Evolutionary conservation across 225 moss, liverwort and hornwort species (phyloP), one percentile per base, ranked within the genome.

Genomic region (Sphagnum contortum): DNA sequence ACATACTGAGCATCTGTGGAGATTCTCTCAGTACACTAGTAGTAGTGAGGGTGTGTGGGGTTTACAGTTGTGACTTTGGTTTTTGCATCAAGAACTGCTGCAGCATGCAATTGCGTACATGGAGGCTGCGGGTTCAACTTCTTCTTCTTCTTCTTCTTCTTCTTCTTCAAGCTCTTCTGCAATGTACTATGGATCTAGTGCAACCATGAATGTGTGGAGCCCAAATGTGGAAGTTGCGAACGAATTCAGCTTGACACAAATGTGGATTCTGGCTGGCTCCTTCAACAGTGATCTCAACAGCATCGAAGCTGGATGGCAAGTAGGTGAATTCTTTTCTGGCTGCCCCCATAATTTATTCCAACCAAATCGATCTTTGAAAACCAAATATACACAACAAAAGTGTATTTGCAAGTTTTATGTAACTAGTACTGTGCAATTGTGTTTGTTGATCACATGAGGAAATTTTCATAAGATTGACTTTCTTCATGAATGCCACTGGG

Each of bases 301-400:
- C 8, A 83, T 83, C 49, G 83, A 83, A 55, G 83, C 80, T 29
- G 83, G 83, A 5, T 83, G 83, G 83, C 83, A 83, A 62, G 83
- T 83, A 61, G 58, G 75, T 58, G 12, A 58, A 6, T 6, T 14
- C 1, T 5, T 5, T 13, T 13, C 58, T 29, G 29, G 29, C 29
- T 29, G 29, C 29, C 29, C 29, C 29, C 29, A 29, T 29, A 29
- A 29, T 29, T 29, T 29, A 29, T 29, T 1, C 29, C 29, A 29
- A 29, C 29, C 29, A 29, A 29, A 29, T 29, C 1, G 1, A 1
- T 29, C 29, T 29, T 29, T 29, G 29, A 29, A 29, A 29, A 29
- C 29, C 29, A 29, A 29, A 29, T 29, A 29, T 29, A 29, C 29
- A 29, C 29, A 29, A 29, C 29, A 29, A 29, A 29, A 29, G 0